Evolutionary conservation across 805 yeast genomes (phyloP), one percentile per base, ranked within the genome.

Genomic region (Yamadazyma kitorensis): DNA sequence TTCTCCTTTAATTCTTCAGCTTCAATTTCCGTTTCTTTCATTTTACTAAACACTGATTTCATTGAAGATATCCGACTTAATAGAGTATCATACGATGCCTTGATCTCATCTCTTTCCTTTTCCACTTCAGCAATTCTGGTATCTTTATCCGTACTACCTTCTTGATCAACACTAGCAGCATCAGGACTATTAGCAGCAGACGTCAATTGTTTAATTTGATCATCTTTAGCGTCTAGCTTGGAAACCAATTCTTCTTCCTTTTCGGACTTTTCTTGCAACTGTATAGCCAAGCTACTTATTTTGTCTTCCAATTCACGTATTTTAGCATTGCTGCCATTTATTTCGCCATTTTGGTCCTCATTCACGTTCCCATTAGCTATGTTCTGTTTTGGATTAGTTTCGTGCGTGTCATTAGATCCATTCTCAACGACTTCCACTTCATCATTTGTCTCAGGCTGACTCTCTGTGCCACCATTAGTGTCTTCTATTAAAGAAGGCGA

Each of bases 1-100:
- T 61, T 64, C 12, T 68, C 74, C 44, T 75, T 74, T 1, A 74
- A 67, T 4, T 60, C 63, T 26, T 74, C 86, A 13, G 85, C 61
- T 45, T 82, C 85, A 3, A 55, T 59, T 49, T 83, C 82, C 0
- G 86, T 64, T 37, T 76, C 82, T 50, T 83, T 81, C 86, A 83
- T 82, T 44, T 84, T 83, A 33, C 57, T 59, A 55, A 84, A 84
- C 2, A 84, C 72, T 1, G 80, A 63, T 45, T 82, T 84, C 91
- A 84, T 83, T 2, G 85, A 74, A 1, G 86, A 74, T 12, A 85
- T 54, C 52, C 82, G 71, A 42, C 75, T 76, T 39, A 85, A 55
- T 20, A 85, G 57, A 4, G 73, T 65, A 40, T 82, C 81, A 49
- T 83, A 82, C 42, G 78, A 78, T 2, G 68, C 63, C 45, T 80